Conservation (phyloP, 306 rosid species). For the Medicago arabica region DNA sequence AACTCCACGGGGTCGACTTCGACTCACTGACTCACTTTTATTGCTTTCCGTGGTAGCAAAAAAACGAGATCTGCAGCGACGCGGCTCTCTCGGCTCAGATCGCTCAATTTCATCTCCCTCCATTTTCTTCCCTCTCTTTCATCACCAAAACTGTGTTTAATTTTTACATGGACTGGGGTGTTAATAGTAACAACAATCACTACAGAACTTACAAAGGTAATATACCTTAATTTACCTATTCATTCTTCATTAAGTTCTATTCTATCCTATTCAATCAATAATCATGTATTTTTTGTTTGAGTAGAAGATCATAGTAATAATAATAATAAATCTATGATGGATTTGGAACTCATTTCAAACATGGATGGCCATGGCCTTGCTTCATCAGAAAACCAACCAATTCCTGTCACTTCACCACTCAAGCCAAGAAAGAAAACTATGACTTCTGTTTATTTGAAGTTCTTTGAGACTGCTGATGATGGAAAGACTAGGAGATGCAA, state of each 20-base stretch:
- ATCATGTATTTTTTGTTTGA: conserved; percentile 33
- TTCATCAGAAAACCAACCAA: conserved; percentile 66
- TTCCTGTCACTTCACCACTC: conserved; percentile 53
- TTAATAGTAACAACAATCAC: conserved; percentile 52
- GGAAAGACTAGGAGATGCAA: conserved; percentile 91
- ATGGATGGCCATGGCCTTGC: conserved; percentile 63
- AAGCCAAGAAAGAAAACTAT: conserved; percentile 94
- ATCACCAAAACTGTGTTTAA: too few species aligned
- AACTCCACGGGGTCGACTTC: conserved; percentile 17
- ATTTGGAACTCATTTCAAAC: conserved; percentile 65
- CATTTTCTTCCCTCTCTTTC: conserved; percentile 1
- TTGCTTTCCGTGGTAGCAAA: conserved; percentile 20
- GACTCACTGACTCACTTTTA: conserved; percentile 1
- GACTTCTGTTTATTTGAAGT: conserved; percentile 95
- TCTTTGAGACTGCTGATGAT: conserved; percentile 88
- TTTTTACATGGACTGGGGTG: conserved; percentile 76
- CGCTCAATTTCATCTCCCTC: conserved; percentile 47
- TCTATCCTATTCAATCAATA: too few species aligned
- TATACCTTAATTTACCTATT: not conserved
- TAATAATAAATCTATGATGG: conserved; percentile 65
- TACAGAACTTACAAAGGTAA: conserved; percentile 71
- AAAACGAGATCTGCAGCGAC: conserved; percentile 48
- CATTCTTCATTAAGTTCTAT: not conserved
- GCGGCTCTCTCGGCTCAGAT: conserved; percentile 74
- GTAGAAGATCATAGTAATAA: conserved; percentile 64